Evolutionary conservation across 192 early-diverging fungal species (phyloP), one percentile per base, ranked within the genome.

Genomic region (Coemansia javaensis): DNA sequence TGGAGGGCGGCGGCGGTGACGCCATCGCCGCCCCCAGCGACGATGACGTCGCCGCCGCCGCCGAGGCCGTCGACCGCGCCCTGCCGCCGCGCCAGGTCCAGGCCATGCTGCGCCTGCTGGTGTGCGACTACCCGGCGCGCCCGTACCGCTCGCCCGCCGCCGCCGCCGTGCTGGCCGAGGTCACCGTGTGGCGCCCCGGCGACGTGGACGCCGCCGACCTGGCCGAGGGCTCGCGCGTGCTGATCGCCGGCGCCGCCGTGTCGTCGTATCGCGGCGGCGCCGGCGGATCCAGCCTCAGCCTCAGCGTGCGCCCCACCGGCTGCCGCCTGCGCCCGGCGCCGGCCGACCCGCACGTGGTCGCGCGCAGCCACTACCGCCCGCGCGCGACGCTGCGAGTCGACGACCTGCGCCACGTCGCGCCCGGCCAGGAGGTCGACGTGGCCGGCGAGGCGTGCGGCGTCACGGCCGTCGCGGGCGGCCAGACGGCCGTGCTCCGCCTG

Each of bases 51-150:
- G 27, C 16, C 3, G 23, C 18, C 22, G 49, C 52, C 36, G 15
- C 28, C 1, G 46, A 47, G 13, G 24, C 22, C 1, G 44, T 63
- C 7, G 56, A 62, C 14, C 34, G 24, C 7, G 47, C 25, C 30
- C 24, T 46, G 36, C 63, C 63, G 3, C 41, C 44, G 21, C 44
- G 69, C 0, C 43, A 65, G 45, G 69, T 73, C 8, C 40, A 47
- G 23, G 36, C 57, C 0, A 16, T 66, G 25, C 60, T 66, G 41
- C 48, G 42, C 12, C 39, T 73, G 43, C 56, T 50, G 38, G 63
- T 73, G 5, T 73, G 63, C 41, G 69, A 73, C 52, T 73, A 73
- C 40, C 69, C 69, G 7, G 53, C 42, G 22, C 69, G 60, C 14
- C 28, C 27, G 15, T 41, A 39, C 55, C 46, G 44, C 16, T 15